Conservation (phyloP, 2,329 filamentous ascomycete genomes). For the Huntiella moniliformis region DNA sequence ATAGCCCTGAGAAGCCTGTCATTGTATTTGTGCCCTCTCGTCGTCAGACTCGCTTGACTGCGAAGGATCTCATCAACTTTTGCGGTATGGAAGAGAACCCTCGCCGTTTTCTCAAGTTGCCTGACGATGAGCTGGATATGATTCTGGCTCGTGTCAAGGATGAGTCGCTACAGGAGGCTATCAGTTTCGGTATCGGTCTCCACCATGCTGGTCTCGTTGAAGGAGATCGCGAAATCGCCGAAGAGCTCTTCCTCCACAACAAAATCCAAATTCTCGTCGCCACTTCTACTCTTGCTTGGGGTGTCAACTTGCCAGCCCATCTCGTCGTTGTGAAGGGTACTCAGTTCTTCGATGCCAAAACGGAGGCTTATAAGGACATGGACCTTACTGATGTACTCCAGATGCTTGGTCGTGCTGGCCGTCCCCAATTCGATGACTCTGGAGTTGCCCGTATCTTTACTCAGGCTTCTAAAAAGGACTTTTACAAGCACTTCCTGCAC, state of each 20-base stretch:
- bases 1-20: conserved; percentile 89
- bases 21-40: conserved; percentile 97
- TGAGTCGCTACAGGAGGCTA: conserved; percentile 75
- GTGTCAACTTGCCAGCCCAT: conserved; percentile 92
- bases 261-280: conserved; percentile 95
- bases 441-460: conserved; percentile 96
- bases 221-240: conserved; percentile 73
- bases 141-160: conserved; percentile 87
- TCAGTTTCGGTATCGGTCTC: conserved; percentile 90
- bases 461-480: conserved; percentile 92
- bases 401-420: conserved; percentile 89
- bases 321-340: conserved; percentile 95
- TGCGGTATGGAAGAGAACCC: conserved; percentile 98
- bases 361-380: conserved; percentile 96
- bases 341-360: conserved; percentile 95
- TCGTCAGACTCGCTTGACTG: conserved; percentile 82
- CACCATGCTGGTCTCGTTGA: conserved; percentile 96
- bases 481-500: conserved; percentile 98
- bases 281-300: conserved; percentile 93
- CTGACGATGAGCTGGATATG: conserved; percentile 77
- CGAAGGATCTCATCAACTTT: conserved; percentile 89
- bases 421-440: conserved; percentile 89
- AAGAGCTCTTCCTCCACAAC: conserved; percentile 91
- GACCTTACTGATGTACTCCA: conserved; percentile 93
- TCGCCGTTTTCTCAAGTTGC: conserved; percentile 79